phyloP scores from a whole-genome alignment of 139 green algal species.

The Pycnococcus provasolii region DNA sequence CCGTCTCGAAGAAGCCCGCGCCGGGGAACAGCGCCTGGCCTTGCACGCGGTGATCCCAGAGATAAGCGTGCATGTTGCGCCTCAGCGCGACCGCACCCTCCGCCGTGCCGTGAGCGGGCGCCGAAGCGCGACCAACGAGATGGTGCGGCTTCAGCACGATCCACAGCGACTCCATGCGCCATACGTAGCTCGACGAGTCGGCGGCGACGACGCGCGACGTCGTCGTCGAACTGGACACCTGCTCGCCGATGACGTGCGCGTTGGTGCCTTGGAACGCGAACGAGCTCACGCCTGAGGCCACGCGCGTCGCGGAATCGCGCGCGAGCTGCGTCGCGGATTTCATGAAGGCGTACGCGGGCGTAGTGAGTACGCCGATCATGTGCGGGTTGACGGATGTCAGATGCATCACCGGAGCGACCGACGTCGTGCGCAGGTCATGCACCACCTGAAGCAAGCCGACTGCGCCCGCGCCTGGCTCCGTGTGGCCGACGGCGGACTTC shows the following conservation, averaged over 20 bases:
- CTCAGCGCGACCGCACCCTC: too few species aligned
- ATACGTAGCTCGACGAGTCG: too few species aligned
- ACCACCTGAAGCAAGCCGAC: slow-evolving; percentile 3
- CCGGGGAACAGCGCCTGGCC: slow-evolving; percentile 12
- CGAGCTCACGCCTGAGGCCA: slow-evolving; percentile 44
- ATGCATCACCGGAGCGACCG: not conserved
- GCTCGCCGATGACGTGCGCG: slow-evolving; percentile 35
- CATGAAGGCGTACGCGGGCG: too few species aligned
- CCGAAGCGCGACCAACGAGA: too few species aligned
- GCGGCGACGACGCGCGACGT: too few species aligned
- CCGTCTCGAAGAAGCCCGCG: slow-evolving; percentile 6
- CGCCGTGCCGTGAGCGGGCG: too few species aligned
- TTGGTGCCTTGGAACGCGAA: slow-evolving; percentile 79
- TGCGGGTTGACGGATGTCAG: not conserved
- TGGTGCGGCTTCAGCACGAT: too few species aligned
- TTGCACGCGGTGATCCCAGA: slow-evolving; percentile 51
- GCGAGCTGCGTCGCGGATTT: not conserved
- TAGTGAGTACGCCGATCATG: not conserved
- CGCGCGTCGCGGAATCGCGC: not conserved
- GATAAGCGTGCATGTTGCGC: slow-evolving; percentile 21
- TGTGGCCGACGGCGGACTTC: slow-evolving; percentile 27
- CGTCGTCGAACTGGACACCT: too few species aligned
- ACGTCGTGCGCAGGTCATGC: not conserved
- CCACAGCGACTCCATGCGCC: too few species aligned
- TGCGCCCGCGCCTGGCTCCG: slow-evolving; percentile 13